Evolutionary conservation across 2,329 filamentous ascomycete species (phyloP).

Genomic region (Didymella pinodella): DNA sequence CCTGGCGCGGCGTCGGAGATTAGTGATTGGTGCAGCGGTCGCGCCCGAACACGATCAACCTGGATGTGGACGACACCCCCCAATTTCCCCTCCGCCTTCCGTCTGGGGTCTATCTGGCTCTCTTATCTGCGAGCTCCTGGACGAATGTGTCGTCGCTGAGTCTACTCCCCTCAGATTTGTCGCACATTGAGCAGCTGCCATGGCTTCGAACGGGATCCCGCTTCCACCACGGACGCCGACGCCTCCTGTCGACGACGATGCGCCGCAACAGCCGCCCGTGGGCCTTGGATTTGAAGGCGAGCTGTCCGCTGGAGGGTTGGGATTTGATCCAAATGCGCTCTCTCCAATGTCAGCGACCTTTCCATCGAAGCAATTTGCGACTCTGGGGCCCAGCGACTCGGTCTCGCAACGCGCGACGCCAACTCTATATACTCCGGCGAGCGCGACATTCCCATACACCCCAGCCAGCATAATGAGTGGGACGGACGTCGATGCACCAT

Average conservation of each 20-base stretch:
- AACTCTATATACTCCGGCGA: constrained; percentile 44
- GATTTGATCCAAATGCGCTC: constrained; percentile 46
- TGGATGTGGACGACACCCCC: constrained; percentile 32
- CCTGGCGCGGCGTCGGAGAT: constrained; percentile 27
- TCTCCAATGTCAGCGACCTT: constrained; percentile 53
- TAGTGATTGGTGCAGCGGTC: constrained; percentile 31
- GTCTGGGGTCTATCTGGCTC: constrained; percentile 26
- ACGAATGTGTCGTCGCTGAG: constrained; percentile 25
- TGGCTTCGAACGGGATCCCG: constrained; percentile 68
- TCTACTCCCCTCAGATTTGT: constrained; percentile 27
- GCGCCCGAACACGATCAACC: constrained; percentile 26
- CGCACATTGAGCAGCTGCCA: constrained; percentile 46
- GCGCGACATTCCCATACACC: constrained; percentile 47
- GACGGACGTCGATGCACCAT: constrained; percentile 41
- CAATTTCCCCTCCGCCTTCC: constrained; percentile 34
- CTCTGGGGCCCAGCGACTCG: constrained; percentile 46
- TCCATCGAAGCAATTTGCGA: constrained; percentile 46
- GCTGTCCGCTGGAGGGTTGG: constrained; percentile 36
- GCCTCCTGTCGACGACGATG: constrained; percentile 65
- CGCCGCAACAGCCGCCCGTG: constrained; percentile 32
- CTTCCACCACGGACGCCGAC: constrained; percentile 70
- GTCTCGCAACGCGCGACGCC: constrained; percentile 47
- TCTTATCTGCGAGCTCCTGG: constrained; percentile 24
- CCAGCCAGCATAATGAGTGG: constrained; percentile 41
- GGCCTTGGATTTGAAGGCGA: constrained; percentile 47